A percentile compares a stretch with the other conserved stretches of the same genome.
These are phyloP conservation scores for fission yeast (Schizosaccharomyces pombe) DNA, from an alignment of 805 yeast genomes.

Conservation along the genomic window DNA sequence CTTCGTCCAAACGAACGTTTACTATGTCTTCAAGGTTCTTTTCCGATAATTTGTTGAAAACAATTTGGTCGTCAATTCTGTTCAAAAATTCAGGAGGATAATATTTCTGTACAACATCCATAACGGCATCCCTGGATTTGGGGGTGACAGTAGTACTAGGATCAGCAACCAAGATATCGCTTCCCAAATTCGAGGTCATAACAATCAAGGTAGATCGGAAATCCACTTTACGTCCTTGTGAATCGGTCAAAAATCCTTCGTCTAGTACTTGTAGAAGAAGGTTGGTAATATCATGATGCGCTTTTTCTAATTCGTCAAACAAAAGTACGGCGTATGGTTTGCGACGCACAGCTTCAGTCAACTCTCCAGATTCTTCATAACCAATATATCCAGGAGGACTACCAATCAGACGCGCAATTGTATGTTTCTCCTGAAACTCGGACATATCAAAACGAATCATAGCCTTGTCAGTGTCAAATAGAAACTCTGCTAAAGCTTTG, in stretches of 20 bases:
- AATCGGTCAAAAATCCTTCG: constrained; percentile 84
- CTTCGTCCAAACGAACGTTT: constrained; percentile 61
- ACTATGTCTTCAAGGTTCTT: constrained; percentile 54
- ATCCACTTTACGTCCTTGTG: constrained; percentile 84
- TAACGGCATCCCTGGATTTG: constrained; percentile 31
- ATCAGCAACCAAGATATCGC: constrained; percentile 58
- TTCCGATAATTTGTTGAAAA: constrained; percentile 74
- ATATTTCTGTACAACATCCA: constrained; percentile 39
- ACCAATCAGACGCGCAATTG: constrained; percentile 76
- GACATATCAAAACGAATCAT: constrained; percentile 92
- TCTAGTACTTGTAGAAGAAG: constrained; percentile 75
- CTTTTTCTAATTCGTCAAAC: constrained; percentile 92
- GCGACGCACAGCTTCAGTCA: constrained; percentile 87
- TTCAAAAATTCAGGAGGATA: constrained; percentile 93
- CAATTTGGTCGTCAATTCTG: constrained; percentile 79
- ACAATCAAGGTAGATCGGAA: constrained; percentile 86
- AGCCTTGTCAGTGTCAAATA: constrained; percentile 70
- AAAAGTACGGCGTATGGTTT: constrained; percentile 83
- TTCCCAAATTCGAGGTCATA: constrained; percentile 93
- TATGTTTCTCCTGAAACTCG: constrained; percentile 86
- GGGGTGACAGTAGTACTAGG: constrained; percentile 22
- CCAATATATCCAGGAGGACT: constrained; percentile 98
- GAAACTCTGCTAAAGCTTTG: constrained; percentile 71
- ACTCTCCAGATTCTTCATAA: constrained; percentile 78
- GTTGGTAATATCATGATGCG: constrained; percentile 88